Base-by-base conservation (phyloP, 2,329 filamentous ascomycete genomes). In the Fusarium keratoplasticum region DNA sequence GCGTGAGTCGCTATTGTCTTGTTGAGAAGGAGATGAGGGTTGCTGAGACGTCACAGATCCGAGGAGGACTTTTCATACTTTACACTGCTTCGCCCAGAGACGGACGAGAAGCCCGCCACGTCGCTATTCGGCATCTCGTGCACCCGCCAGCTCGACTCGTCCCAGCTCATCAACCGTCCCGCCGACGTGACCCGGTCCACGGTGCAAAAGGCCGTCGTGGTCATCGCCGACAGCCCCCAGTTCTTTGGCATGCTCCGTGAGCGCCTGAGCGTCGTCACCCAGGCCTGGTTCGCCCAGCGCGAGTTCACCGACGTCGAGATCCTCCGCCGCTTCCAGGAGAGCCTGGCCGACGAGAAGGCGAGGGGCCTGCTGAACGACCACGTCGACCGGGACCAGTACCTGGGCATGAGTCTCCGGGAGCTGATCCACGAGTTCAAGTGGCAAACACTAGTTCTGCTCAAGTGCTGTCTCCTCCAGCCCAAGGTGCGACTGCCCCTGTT, bases 51-150 rank as follows among this genome's bases (percentile, higher is more conserved):
- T 36, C 77, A 95, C 79, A 96, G 94, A 65, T 92, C 94, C 25
- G 93, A 93, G 67, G 96, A 99, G 84, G 96, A 98, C 84, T 99
- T 98, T 86, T 98, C 95, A 61, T 99, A 99, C 86, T 99, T 99
- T 82, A 98, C 96, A 10, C 91, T 99, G 61, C 88, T 95, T 67
- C 90, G 91, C 33, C 90, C 92, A 55, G 88, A 87, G 64, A 87
- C 84, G 72, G 84, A 83, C 61, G 78, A 82, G 22, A 81, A 85
- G 36, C 89, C 92, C 8, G 90, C 91, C 33, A 95, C 94, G 3
- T 97, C 95, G 27, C 90, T 99, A 25, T 99, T 99, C 81, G 96
- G 96, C 71, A 98, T 99, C 80, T 94, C 95, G 20, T 99, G 96
- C 83, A 98, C 96, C 18, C 90, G 96, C 69, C 96, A 98, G 84